Conservation (phyloP, 306 rosid genomes). For the Lathyrus oleraceus region DNA sequence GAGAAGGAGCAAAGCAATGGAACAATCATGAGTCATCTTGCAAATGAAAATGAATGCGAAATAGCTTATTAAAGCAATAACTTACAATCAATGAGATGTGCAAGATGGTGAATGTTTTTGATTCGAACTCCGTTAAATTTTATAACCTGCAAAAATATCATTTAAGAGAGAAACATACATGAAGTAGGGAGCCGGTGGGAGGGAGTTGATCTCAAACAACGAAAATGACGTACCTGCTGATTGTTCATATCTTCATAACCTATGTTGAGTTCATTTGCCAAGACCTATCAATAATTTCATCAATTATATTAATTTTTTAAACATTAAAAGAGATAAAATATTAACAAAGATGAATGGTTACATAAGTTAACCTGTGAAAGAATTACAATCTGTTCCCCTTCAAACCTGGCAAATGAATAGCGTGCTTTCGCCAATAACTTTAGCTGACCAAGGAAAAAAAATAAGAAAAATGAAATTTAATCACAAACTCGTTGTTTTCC, state of each 20-base stretch:
- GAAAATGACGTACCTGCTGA: conserved; percentile 70
- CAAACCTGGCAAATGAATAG: conserved; percentile 80
- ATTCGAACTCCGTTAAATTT: conserved; percentile 78
- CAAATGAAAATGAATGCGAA: not conserved
- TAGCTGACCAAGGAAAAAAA: conserved; percentile 53
- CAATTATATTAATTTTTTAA: no score
- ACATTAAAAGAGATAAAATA: no score
- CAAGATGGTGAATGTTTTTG: conserved; percentile 83
- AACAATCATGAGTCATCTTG: conserved; percentile 32
- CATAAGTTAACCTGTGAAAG: conserved; percentile 69
- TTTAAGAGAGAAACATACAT: conserved; percentile 28
- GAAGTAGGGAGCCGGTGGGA: not conserved
- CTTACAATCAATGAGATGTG: conserved; percentile 90
- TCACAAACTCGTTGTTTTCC: conserved; percentile 20
- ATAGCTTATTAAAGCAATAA: conserved; percentile 14
- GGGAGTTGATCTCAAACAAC: conserved; percentile 1
- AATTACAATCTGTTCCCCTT: conserved; percentile 91
- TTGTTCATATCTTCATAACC: conserved; percentile 97
- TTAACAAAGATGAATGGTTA: no score
- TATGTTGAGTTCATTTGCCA: conserved; percentile 86
- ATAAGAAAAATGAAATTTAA: conserved; percentile 26
- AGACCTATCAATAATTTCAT: conserved; percentile 49
- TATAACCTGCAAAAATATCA: conserved; percentile 60
- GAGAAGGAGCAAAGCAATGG: conserved; percentile 41
- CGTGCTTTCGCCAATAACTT: conserved; percentile 88